Conservation (phyloP, 2,329 filamentous ascomycete genomes). For the Pseudogymnoascus sp. region DNA sequence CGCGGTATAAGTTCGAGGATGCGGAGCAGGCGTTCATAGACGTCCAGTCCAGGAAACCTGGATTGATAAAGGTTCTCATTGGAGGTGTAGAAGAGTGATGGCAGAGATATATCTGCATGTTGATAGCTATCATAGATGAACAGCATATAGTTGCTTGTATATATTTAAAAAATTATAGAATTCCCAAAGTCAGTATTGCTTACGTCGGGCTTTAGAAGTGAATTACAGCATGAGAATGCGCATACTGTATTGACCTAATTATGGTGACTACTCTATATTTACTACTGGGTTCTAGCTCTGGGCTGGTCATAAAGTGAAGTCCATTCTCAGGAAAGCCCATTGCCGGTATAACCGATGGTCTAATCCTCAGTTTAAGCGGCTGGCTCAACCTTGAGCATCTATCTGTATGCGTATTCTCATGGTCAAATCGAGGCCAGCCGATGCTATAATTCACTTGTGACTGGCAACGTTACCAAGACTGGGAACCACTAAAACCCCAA, state of each 20-base stretch:
- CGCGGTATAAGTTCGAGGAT: slow-evolving; percentile 67
- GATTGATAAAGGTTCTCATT: slow-evolving; percentile 61
- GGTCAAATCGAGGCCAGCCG: too few species aligned
- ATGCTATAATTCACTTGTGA: too few species aligned
- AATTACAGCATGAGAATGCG: background rate
- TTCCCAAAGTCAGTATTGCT: background rate
- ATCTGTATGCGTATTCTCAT: too few species aligned
- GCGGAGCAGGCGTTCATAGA: slow-evolving; percentile 82
- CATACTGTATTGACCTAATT: too few species aligned
- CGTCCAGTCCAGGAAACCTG: slow-evolving; percentile 67
- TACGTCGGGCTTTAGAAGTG: background rate
- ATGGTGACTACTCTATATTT: too few species aligned
- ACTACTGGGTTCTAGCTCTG: background rate
- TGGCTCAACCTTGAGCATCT: background rate
- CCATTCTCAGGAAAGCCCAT: background rate
- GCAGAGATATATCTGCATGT: background rate
- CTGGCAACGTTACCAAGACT: background rate
- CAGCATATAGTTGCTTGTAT: background rate
- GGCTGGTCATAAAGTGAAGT: background rate
- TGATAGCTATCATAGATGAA: background rate
- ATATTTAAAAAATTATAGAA: background rate
- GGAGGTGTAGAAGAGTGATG: slow-evolving; percentile 35
- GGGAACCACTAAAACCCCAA: background rate
- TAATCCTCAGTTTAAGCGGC: background rate
- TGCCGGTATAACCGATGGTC: background rate